Percentiles rank a stretch among this genome's conserved stretches.
Conservation (phyloP, 192 early-diverging fungal genomes). For the Umbelopsis isabellina region DNA sequence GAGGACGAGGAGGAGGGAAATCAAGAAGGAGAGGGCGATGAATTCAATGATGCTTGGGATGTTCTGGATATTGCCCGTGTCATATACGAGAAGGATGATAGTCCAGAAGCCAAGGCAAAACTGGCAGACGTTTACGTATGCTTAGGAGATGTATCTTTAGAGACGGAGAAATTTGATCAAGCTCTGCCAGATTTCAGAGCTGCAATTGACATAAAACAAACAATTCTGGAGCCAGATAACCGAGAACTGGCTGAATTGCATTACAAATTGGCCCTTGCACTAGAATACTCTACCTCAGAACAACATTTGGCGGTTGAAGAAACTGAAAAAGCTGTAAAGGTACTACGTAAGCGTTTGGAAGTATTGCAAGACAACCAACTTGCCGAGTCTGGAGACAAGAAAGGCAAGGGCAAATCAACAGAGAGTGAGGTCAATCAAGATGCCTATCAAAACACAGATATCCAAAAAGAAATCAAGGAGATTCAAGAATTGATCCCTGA, state of each 20-base stretch:
- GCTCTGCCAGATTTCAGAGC: constrained; percentile 63
- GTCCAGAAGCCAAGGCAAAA: constrained; percentile 50
- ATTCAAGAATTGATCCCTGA: constrained; percentile 64
- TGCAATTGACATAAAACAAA: constrained; percentile 59
- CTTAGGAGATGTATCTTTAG: constrained; percentile 87
- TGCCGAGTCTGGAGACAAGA: constrained; percentile 19
- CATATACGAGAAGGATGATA: constrained; percentile 63
- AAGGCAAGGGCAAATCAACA: constrained; percentile 49
- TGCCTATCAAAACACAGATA: constrained; percentile 33
- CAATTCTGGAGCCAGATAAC: constrained; percentile 49
- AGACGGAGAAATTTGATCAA: constrained; percentile 76
- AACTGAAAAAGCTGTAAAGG: constrained; percentile 56
- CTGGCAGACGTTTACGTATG: constrained; percentile 73
- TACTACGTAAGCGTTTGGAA: constrained; percentile 54
- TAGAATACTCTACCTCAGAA: constrained; percentile 57
- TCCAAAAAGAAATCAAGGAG: constrained; percentile 60
- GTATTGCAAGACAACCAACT: constrained; percentile 41
- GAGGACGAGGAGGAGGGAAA: constrained; percentile 48
- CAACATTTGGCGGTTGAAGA: constrained; percentile 56
- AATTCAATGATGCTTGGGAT: constrained; percentile 83
- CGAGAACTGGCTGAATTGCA: constrained; percentile 71
- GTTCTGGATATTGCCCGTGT: constrained; percentile 84
- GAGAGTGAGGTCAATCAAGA: constrained; percentile 33
- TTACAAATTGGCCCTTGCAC: constrained; percentile 70
- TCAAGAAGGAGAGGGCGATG: constrained; percentile 51